A percentile compares a stretch with the other conserved stretches of the same genome.
phyloP scores from a whole-genome alignment of 345 rosid genomes.

The Trapa bicornis region DNA sequence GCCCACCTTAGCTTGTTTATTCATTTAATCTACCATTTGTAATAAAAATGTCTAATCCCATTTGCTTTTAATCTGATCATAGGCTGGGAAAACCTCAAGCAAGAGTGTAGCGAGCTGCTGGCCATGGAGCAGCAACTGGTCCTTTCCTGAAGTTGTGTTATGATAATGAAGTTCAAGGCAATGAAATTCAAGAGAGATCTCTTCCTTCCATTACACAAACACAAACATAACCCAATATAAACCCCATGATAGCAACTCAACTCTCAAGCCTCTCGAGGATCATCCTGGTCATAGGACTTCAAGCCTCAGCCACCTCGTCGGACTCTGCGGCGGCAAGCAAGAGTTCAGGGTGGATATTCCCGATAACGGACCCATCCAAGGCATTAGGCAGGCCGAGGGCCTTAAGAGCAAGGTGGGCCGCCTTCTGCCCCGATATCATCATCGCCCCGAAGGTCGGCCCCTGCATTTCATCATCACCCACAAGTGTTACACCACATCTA shows the following conservation, averaged over 20 bases:
- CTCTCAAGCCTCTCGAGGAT: too few relatives aligned
- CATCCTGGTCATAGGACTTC: neutral
- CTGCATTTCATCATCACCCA: constrained; percentile 11
- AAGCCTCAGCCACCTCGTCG: constrained; percentile 53
- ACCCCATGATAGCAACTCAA: too few relatives aligned
- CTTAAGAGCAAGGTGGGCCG: constrained; percentile 73
- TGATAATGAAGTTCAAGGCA: too few relatives aligned
- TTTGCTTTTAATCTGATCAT: constrained; percentile 16
- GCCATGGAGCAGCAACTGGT: too few relatives aligned
- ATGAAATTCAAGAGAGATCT: too few relatives aligned
- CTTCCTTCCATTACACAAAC: too few relatives aligned
- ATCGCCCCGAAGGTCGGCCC: constrained; percentile 97
- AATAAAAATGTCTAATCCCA: neutral
- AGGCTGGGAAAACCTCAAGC: constrained; percentile 96
- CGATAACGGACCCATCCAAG: constrained; percentile 38
- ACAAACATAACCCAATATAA: too few relatives aligned
- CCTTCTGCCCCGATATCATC: constrained; percentile 97
- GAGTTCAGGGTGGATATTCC: constrained; percentile 42
- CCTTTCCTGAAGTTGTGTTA: too few relatives aligned
- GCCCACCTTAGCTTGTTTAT: too few relatives aligned
- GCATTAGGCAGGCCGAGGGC: constrained; percentile 61
- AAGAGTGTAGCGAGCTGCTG: constrained; percentile 89
- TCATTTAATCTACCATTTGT: too few relatives aligned
- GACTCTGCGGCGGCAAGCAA: constrained; percentile 54
- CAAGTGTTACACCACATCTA: too few relatives aligned